Conservation (phyloP, 495 filamentous ascomycete species). For the Aspergillus steynii region DNA sequence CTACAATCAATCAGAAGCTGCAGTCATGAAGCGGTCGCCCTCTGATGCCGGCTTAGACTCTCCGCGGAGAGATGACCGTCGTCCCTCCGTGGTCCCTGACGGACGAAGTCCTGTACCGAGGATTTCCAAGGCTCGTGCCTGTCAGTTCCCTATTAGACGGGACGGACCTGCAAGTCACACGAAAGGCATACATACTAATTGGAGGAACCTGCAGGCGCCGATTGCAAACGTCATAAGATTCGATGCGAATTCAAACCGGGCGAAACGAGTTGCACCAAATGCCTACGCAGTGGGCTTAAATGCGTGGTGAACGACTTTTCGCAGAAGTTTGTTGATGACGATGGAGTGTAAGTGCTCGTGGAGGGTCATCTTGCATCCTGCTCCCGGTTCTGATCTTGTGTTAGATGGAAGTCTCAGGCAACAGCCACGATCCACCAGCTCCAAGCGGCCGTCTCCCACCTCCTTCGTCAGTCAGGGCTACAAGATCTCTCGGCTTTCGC, state of each 20-base stretch:
- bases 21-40: slow-evolving; percentile 43
- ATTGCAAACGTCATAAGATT: slow-evolving; percentile 52
- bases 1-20: slow-evolving; percentile 27
- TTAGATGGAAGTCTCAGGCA: slow-evolving; percentile 49
- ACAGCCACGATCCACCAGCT: slow-evolving; percentile 42
- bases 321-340: slow-evolving; percentile 51
- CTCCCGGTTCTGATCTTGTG: background rate
- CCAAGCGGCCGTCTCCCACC: slow-evolving; percentile 45
- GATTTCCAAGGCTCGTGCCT: slow-evolving; percentile 51
- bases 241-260: slow-evolving; percentile 47
- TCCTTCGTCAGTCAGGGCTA: slow-evolving; percentile 41
- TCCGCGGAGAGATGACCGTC: slow-evolving; percentile 25
- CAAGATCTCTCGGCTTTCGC: slow-evolving; percentile 43
- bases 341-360: slow-evolving; percentile 37
- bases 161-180: too few relatives aligned
- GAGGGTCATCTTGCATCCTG: background rate
- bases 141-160: slow-evolving; percentile 25
- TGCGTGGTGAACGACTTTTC: slow-evolving; percentile 52
- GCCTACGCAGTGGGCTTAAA: slow-evolving; percentile 47
- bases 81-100: slow-evolving; percentile 23
- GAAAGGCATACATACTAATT: too few relatives aligned
- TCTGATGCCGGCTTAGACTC: slow-evolving; percentile 42
- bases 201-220: slow-evolving; percentile 32
- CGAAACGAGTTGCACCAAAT: slow-evolving; percentile 46
- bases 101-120: slow-evolving; percentile 30